Conservation (phyloP, 352 stramenopile species). For the Globisporangium echinulatum region DNA sequence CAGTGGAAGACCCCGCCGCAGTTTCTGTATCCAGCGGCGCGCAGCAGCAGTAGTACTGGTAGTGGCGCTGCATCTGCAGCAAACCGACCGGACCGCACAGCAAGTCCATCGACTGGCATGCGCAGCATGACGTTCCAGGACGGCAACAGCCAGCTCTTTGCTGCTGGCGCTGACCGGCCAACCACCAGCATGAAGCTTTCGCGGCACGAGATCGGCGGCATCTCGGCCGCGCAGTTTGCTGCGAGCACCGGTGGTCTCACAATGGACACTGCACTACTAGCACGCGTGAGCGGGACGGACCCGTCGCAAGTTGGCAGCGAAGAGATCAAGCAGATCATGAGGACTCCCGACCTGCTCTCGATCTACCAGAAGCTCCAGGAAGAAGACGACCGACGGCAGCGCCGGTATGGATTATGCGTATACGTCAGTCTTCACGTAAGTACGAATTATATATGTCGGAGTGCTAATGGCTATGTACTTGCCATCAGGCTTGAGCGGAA, state of each 20-base stretch:
- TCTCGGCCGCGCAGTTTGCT: constrained; percentile 79
- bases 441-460: too few species aligned
- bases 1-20: constrained; percentile 65
- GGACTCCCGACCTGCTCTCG: constrained; percentile 67
- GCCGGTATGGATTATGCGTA: constrained; percentile 19
- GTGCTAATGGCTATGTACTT: too few species aligned
- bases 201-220: constrained; percentile 34
- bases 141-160: not conserved
- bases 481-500: constrained; percentile 55
- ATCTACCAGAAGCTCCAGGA: constrained; percentile 88
- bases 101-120: constrained; percentile 51
- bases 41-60: not conserved
- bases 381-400: constrained; percentile 74
- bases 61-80: not conserved
- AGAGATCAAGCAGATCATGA: constrained; percentile 88
- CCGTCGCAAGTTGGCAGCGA: constrained; percentile 72
- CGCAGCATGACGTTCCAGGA: constrained; percentile 63
- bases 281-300: constrained; percentile 74
- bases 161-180: too few species aligned
- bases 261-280: constrained; percentile 73
- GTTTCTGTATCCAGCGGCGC: constrained; percentile 29
- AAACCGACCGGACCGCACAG: constrained; percentile 4
- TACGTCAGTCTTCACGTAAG: too few species aligned
- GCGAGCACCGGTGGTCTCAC: constrained; percentile 68
- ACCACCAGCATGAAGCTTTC: constrained; percentile 16